Percentiles rank a stretch among this genome's conserved stretches.
These are phyloP conservation scores for Byssochlamys sp. DNA, from an alignment of 2,329 filamentous ascomycete genomes.

Conservation along the genomic window DNA sequence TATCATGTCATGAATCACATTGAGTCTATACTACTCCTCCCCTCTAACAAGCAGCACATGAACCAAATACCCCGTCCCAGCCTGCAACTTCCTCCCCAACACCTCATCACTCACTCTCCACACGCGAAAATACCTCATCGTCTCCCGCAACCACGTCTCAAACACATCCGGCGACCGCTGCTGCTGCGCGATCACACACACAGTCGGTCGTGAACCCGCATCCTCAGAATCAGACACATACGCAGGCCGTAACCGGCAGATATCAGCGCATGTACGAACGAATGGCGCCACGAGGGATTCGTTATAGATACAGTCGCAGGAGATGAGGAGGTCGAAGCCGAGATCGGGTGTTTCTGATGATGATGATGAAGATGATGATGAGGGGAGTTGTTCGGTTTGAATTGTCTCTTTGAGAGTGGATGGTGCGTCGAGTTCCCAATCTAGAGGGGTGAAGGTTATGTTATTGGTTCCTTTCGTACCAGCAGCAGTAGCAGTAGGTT, in stretches of 20 bases:
- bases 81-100: constrained; percentile 50
- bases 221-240: constrained; percentile 4
- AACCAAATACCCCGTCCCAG: constrained; percentile 67
- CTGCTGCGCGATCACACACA: constrained; percentile 82
- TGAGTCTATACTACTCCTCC: background rate
- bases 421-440: constrained; percentile 64
- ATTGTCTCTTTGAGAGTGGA: constrained; percentile 28
- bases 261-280: constrained; percentile 68
- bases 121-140: constrained; percentile 56
- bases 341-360: constrained; percentile 5
- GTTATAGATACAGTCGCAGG: constrained; percentile 94
- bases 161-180: constrained; percentile 78
- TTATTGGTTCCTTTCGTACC: constrained; percentile 19
- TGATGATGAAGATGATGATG: background rate
- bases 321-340: constrained; percentile 64
- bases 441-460: constrained; percentile 54
- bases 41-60: constrained; percentile 61
- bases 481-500: constrained; percentile 5
- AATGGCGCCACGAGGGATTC: constrained; percentile 72
- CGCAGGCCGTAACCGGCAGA: constrained; percentile 51
- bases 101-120: constrained; percentile 65
- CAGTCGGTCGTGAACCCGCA: constrained; percentile 39
- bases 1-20: background rate
- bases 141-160: constrained; percentile 65
- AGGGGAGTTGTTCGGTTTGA: constrained; percentile 2